A percentile compares a stretch with the other conserved stretches of the same genome.
Evolutionary conservation across 352 stramenopile genomes (phyloP).

Genomic region (Phytophthora capsici): DNA sequence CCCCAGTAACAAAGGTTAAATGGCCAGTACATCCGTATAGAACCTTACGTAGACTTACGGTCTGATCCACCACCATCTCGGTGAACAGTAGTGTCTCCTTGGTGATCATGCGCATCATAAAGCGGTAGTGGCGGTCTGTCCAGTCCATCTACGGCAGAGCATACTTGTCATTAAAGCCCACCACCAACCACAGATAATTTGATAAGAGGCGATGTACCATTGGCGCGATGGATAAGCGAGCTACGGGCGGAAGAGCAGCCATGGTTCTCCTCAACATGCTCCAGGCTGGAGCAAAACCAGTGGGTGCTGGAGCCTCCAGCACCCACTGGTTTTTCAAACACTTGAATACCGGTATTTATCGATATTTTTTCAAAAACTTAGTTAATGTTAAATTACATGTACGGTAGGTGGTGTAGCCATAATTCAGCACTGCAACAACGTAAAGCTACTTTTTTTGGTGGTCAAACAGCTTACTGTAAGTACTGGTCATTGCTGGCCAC

Average conservation of each 20-base stretch:
- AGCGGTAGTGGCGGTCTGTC: slow-evolving; percentile 95
- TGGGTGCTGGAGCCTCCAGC: no score
- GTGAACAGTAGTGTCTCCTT: slow-evolving; percentile 95
- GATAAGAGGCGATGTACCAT: slow-evolving; percentile 48
- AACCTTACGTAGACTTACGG: slow-evolving; percentile 57
- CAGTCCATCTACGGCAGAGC: slow-evolving; percentile 94
- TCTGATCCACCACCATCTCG: slow-evolving; percentile 99
- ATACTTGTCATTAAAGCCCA: slow-evolving; percentile 1
- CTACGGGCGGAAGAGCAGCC: slow-evolving; percentile 44
- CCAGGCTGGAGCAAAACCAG: no score
- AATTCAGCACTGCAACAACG: no score
- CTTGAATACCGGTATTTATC: neutral
- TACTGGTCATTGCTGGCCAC: no score
- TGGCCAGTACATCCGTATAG: neutral
- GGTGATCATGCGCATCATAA: slow-evolving; percentile 95
- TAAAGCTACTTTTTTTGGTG: no score
- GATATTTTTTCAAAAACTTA: no score
- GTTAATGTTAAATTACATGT: neutral
- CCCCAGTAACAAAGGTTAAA: neutral
- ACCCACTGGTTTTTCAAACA: slow-evolving; percentile 13
- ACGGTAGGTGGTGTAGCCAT: neutral
- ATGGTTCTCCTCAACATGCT: slow-evolving; percentile 42
- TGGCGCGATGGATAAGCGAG: slow-evolving; percentile 70
- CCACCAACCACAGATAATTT: neutral
- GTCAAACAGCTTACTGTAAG: no score